Evolutionary conservation across 75 land plant genomes (phyloP).

Genomic region (Gnetum montanum): DNA sequence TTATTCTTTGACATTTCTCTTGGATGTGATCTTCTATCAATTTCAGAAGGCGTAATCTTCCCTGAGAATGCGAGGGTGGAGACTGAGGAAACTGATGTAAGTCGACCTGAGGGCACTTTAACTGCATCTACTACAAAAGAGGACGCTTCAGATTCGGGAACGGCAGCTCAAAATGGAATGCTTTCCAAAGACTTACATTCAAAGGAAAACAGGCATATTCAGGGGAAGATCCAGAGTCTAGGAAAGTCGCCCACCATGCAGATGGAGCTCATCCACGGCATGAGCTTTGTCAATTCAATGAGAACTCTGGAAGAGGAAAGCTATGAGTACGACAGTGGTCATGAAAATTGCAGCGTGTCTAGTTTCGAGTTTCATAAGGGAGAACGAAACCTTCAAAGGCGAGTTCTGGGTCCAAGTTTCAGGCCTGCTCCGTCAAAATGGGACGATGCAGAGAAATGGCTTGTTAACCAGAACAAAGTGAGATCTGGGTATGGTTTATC

Average conservation of each 20-base stretch:
- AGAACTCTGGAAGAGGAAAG: conserved; percentile 9
- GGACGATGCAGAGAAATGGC: conserved; percentile 97
- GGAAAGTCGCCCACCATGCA: conserved; percentile 3
- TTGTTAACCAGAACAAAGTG: conserved; percentile 29
- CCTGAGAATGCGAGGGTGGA: neutral
- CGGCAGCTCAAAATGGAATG: neutral
- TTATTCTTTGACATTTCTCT: neutral
- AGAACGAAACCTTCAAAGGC: conserved; percentile 10
- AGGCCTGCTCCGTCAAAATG: conserved; percentile 89
- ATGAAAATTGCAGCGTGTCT: conserved; percentile 25
- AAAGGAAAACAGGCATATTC: conserved; percentile 4
- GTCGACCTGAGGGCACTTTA: neutral
- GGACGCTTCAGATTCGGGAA: conserved; percentile 2
- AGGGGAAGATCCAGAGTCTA: conserved; percentile 1
- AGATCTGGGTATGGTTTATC: conserved; percentile 15
- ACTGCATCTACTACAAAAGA: neutral
- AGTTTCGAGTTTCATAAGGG: conserved; percentile 43
- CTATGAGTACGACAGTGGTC: conserved; percentile 29
- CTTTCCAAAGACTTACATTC: neutral
- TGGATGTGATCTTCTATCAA: too few relatives aligned
- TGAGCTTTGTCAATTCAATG: conserved; percentile 2
- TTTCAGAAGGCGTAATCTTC: neutral
- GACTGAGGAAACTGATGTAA: neutral
- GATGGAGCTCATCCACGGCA: neutral
- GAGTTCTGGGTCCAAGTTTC: conserved; percentile 27